phyloP scores from a whole-genome alignment of 2,329 filamentous ascomycete species.

The Ophiostoma fasciatum region DNA sequence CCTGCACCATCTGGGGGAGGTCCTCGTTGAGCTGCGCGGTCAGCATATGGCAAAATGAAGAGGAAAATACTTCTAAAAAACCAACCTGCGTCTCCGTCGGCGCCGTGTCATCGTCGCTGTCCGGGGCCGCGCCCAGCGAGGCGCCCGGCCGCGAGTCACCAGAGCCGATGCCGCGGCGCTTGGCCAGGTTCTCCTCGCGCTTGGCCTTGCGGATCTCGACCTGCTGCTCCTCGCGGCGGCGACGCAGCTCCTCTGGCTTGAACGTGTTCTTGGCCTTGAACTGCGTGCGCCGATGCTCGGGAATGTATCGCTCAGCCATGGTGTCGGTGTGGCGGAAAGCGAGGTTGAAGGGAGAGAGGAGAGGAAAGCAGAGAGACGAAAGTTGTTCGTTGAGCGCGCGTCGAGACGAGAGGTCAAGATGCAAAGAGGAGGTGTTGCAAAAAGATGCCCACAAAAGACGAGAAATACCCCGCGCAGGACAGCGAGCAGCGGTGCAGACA shows the following conservation, averaged over 20 bases:
- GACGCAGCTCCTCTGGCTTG: conserved; percentile 96
- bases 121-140: conserved; percentile 72
- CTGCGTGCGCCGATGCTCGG: conserved; percentile 96
- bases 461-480: no score
- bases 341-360: background rate
- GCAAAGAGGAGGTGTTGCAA: background rate
- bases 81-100: conserved; percentile 91
- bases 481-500: no score
- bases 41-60: conserved; percentile 2
- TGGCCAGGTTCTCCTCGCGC: conserved; percentile 96
- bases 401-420: background rate
- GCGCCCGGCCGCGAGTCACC: conserved; percentile 68
- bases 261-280: conserved; percentile 99
- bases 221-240: conserved; percentile 96
- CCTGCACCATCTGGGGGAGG: conserved; percentile 93
- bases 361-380: background rate
- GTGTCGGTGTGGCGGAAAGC: conserved; percentile 25
- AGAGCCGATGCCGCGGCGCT: conserved; percentile 84
- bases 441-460: no score
- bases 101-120: conserved; percentile 93
- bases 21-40: conserved; percentile 74
- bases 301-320: conserved; percentile 99
- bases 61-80: conserved; percentile 5
- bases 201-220: conserved; percentile 98
- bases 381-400: no score